phyloP scores from a whole-genome alignment of 2,329 filamentous ascomycete genomes.

The Fusarium falciforme region DNA sequence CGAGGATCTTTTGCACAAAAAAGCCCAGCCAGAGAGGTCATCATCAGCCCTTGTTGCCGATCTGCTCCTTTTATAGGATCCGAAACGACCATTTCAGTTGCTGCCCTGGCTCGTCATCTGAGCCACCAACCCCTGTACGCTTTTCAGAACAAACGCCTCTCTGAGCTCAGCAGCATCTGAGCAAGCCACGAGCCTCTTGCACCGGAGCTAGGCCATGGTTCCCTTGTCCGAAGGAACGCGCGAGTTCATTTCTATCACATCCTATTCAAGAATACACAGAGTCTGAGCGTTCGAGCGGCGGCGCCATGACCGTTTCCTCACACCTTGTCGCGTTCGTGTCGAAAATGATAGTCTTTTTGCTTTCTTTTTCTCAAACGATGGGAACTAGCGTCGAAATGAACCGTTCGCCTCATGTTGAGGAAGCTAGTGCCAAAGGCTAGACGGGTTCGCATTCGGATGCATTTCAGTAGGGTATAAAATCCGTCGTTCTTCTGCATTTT shows the following conservation, averaged over 20 bases:
- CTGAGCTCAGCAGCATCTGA: neutral
- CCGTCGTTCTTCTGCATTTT: neutral
- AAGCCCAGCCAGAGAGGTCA: neutral
- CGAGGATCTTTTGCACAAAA: neutral
- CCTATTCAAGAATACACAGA: neutral
- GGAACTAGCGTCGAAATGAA: neutral
- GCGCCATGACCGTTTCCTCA: neutral
- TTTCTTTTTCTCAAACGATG: neutral
- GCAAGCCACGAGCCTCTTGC: neutral
- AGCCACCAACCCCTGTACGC: neutral
- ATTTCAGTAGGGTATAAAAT: neutral
- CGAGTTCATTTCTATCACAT: neutral
- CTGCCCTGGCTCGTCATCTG: neutral
- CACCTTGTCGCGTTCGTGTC: neutral
- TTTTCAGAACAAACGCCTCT: neutral
- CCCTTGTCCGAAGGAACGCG: neutral
- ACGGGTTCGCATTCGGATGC: neutral
- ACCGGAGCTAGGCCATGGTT: neutral
- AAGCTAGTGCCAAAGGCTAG: neutral
- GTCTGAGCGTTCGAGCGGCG: neutral
- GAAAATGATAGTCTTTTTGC: neutral
- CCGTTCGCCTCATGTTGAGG: neutral
- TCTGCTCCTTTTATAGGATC: neutral
- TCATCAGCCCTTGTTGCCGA: neutral
- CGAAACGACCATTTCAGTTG: neutral